Conservation (phyloP, 179 eudicot species). For the Gypsophila paniculata region DNA sequence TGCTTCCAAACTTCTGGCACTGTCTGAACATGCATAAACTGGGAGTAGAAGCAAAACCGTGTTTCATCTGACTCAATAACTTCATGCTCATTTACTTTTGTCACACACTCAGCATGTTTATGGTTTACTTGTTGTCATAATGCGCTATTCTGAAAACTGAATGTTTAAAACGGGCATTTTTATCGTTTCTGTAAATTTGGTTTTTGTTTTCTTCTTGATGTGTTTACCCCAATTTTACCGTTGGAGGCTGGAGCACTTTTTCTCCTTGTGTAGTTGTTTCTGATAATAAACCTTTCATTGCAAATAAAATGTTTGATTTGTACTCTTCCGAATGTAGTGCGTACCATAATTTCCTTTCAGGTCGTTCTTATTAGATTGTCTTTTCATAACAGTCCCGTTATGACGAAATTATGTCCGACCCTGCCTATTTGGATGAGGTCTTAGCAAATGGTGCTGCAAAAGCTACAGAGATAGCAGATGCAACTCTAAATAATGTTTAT, state of each 20-base stretch:
- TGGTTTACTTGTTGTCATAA: not conserved
- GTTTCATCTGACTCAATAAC: not conserved
- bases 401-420: constrained; percentile 62
- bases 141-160: not conserved
- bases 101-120: not conserved
- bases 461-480: constrained; percentile 74
- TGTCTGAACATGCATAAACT: not conserved
- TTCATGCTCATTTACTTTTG: no score
- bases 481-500: constrained; percentile 49
- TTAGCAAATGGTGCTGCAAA: constrained; percentile 72
- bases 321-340: not conserved
- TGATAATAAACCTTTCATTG: no score
- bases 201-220: no score
- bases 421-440: constrained; percentile 59
- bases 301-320: no score
- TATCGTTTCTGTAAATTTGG: no score
- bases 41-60: not conserved
- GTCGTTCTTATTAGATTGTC: not conserved
- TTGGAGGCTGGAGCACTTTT: no score
- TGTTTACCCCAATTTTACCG: no score
- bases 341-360: not conserved
- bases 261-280: no score
- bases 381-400: constrained; percentile 54
- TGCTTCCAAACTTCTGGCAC: not conserved
- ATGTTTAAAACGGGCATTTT: not conserved